Evolutionary conservation across 768 basidiomycete genomes (phyloP), one percentile per base, ranked within the genome.

Genomic region (Hygrophorus russula): DNA sequence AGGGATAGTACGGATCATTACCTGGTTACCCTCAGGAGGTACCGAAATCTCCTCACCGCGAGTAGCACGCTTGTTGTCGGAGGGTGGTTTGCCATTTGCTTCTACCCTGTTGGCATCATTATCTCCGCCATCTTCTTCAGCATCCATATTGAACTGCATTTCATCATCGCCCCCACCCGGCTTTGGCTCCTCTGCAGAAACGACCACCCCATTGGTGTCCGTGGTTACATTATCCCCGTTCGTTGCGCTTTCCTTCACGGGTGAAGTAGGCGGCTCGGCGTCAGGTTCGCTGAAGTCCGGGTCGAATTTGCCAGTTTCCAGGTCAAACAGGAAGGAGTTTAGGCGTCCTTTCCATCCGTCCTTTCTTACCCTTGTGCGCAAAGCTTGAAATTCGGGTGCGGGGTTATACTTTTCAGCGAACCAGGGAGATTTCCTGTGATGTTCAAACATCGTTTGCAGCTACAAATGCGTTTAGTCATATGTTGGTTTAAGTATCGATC

Each of bases 361-460:
- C 63, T 79, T 83, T 58, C 85, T 76, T 49, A 91, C 77, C 52
- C 90, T 74, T 49, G 69, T 70, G 53, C 93, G 82, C 59, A 92
- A 66, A 43, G 71, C 69, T 44, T 75, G 71, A 56, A 74, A 76
- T 53, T 88, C 82, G 41, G 76, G 68, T 33, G 78, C 63, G 45
- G 83, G 83, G 48, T 91, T 88, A 67, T 97, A 97, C 61, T 89
- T 88, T 71, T 97, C 93, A 44, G 80, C 77, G 69, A 96, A 97
- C 93, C 93, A 97, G 11, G 90, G 83, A n/a, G 88, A 89, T 57
- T 84, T 82, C 64, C 81, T 78, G 68, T 97, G 93, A 63, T 90
- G 85, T 28, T 96, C 85, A 73, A 90, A 96, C 74, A 97, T 84
- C 45, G 85, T 84, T 69, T 89, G 88, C 56, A 94, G 78, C 92